Conservation (phyloP, 768 basidiomycete species). For the Phylloporus arenicola region DNA sequence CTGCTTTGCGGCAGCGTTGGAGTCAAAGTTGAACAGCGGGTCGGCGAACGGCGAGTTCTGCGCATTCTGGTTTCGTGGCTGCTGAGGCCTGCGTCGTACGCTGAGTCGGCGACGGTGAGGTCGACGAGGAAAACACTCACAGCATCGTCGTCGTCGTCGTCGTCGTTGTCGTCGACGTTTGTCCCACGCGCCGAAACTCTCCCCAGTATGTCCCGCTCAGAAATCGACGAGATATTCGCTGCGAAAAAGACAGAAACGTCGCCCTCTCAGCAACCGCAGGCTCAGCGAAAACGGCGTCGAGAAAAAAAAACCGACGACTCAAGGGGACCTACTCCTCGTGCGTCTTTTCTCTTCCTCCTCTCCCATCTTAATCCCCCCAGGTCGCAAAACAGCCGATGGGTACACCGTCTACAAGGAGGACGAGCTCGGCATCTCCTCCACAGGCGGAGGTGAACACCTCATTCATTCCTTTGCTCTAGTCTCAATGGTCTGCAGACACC, state of each 20-base stretch:
- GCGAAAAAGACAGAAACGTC: constrained; percentile 35
- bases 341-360: constrained; percentile 26
- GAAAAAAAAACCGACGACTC: constrained; percentile 43
- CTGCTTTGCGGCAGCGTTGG: constrained; percentile 68
- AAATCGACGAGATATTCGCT: constrained; percentile 85
- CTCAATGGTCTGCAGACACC: constrained; percentile 53
- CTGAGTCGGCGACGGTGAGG: constrained; percentile 1
- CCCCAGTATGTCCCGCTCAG: constrained; percentile 47
- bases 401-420: constrained; percentile 77
- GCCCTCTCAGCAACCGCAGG: constrained; percentile 25
- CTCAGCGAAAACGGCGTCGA: constrained; percentile 30
- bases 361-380: constrained; percentile 35
- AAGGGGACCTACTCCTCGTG: constrained; percentile 65
- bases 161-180: constrained; percentile 7
- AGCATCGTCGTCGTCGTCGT: constrained; percentile 26
- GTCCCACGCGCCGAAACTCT: constrained; percentile 18
- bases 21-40: constrained; percentile 53
- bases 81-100: constrained; percentile 38
- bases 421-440: constrained; percentile 64
- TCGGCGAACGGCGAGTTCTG: constrained; percentile 26
- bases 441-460: constrained; percentile 61
- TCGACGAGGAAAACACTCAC: constrained; percentile 20
- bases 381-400: constrained; percentile 75
- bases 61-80: constrained; percentile 20
- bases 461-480: constrained; percentile 9